Conservation (phyloP, 345 rosid species). For the Cardiospermum halicacabum region DNA sequence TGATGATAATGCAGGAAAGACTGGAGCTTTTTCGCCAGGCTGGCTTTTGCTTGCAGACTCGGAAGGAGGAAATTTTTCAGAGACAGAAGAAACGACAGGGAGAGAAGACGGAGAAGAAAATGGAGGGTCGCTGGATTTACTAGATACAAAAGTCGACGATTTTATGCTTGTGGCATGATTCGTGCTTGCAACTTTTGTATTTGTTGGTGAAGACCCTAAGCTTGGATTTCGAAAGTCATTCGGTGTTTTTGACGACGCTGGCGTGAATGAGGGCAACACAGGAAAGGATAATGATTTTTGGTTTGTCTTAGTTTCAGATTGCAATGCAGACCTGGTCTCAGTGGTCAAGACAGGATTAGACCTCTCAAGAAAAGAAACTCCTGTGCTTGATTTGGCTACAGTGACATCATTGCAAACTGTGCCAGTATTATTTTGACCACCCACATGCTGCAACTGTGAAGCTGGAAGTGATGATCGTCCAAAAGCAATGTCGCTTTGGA, state of each 20-base stretch:
- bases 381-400: constrained; percentile 23
- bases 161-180: constrained; percentile 22
- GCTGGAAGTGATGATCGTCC: constrained; percentile 31
- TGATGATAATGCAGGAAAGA: constrained; percentile 30
- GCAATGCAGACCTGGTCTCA: constrained; percentile 32
- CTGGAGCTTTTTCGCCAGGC: constrained; percentile 33
- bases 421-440: constrained; percentile 23
- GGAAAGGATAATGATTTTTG: constrained; percentile 29
- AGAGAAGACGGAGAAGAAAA: constrained; percentile 26
- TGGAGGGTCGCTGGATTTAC: constrained; percentile 30
- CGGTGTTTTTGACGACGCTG: constrained; percentile 24
- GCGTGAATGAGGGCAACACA: constrained; percentile 22
- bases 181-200: constrained; percentile 23
- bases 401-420: constrained; percentile 25
- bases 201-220: constrained; percentile 25
- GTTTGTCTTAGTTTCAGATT: constrained; percentile 27
- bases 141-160: constrained; percentile 22
- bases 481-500: constrained; percentile 29
- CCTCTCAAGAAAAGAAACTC: constrained; percentile 31
- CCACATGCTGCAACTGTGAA: constrained; percentile 21
- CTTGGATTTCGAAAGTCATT: constrained; percentile 30
- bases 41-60: constrained; percentile 31
- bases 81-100: constrained; percentile 25
- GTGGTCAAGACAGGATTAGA: constrained; percentile 22
- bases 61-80: constrained; percentile 29